Evolutionary conservation across 176 grass and related monocot genomes (phyloP).

Genomic region (Pontederia crassipes): DNA sequence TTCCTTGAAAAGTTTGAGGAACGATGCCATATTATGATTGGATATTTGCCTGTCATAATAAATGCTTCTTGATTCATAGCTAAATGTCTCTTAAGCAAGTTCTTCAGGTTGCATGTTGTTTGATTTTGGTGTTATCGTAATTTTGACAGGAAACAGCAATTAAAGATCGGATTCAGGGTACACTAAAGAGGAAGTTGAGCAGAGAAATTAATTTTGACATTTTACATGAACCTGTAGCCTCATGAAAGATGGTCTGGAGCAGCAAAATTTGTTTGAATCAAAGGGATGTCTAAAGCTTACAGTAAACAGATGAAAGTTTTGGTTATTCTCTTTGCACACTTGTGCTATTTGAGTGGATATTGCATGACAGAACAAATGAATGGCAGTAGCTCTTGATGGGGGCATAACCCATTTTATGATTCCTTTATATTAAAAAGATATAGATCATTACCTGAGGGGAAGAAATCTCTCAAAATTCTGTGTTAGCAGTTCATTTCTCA

Average conservation of each 20-base stretch:
- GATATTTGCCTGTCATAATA: background rate
- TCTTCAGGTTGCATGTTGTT: background rate
- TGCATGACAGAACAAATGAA: no score
- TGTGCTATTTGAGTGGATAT: no score
- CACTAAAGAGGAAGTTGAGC: slow-evolving; percentile 44
- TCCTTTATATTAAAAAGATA: no score
- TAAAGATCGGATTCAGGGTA: slow-evolving; percentile 90
- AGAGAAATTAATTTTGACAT: slow-evolving; percentile 43
- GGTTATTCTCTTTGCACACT: no score
- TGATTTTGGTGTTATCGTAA: background rate
- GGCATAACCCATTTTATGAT: no score
- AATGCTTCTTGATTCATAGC: background rate
- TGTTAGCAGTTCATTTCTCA: no score
- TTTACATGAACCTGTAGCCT: slow-evolving; percentile 31
- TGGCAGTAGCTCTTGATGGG: no score
- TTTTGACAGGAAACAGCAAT: slow-evolving; percentile 75
- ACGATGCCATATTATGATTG: slow-evolving; percentile 78
- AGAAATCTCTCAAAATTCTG: no score
- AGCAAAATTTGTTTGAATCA: no score
- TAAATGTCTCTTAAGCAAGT: background rate
- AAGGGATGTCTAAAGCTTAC: no score
- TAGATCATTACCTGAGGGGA: no score
- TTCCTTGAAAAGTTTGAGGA: slow-evolving; percentile 99
- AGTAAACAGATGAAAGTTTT: no score
- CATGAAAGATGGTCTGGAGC: slow-evolving; percentile 2